Evolutionary conservation across 164 flowering plant genomes (phyloP), one percentile per base, ranked within the genome.

Genomic region (Cinnamomum chago): DNA sequence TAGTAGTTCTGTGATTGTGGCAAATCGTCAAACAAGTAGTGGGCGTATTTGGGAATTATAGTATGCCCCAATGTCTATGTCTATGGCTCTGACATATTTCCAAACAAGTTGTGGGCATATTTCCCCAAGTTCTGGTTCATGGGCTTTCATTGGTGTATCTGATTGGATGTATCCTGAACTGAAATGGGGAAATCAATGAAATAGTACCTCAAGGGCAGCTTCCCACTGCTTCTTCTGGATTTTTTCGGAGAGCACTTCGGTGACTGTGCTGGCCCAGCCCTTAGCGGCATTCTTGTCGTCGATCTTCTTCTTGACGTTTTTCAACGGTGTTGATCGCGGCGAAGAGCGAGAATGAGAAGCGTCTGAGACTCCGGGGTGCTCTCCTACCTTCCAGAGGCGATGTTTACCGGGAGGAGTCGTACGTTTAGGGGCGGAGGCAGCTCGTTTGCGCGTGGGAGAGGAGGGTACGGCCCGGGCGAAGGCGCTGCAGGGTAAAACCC

Each of bases 201-300:
- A 30, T 3, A 30, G 28, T 14, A 94, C 98, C 92, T 88, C 79
- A 60, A 95, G 90, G 62, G 99, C 97, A 62, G 83, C 85, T 14
- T 81, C 82, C 97, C 98, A 93, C 66, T 86, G 94, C 78, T 89
- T 93, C 72, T 88, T 90, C 73, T 74, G 77, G 76, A 95, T 90
- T 65, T 65, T 77, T 25, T 91, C 92, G 22, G 92, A 82, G 55
- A 95, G 76, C 70, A 90, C 72, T 80, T 95, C 97, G 13, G 98
- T 88, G 35, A 93, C 95, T n/a, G 98, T 95, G 74, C 64, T 79
- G 62, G 66, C 97, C 99, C 98, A 95, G 1, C 87, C 98, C 71
- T 82, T 88, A 68, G 93, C 90, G 5, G 82, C 83, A 40, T 75
- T 71, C 82, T 79, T 92, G 30, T 84, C 78, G 28, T 93, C 97